Evolutionary conservation across 768 basidiomycete species (phyloP).

Genomic region (Russula vinacea): DNA sequence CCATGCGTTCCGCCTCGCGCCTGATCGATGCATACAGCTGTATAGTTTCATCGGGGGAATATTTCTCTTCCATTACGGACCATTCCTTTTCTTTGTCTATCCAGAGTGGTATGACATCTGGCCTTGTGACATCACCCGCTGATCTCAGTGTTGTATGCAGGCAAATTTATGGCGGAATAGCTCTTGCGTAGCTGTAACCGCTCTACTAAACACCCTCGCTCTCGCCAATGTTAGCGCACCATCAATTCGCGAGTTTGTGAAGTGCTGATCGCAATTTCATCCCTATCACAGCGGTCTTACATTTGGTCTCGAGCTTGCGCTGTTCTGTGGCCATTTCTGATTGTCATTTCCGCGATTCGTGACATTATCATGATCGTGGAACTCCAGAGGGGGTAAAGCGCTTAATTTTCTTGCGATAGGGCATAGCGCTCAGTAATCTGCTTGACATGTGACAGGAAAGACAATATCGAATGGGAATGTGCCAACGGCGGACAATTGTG

Average conservation of each 20-base stretch:
- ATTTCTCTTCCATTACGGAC: slow-evolving; percentile 57
- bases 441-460: slow-evolving; percentile 44
- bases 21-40: slow-evolving; percentile 39
- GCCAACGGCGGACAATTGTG: slow-evolving; percentile 65
- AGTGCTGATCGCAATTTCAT: slow-evolving; percentile 24
- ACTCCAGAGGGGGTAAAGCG: slow-evolving; percentile 62
- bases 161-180: slow-evolving; percentile 69
- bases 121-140: slow-evolving; percentile 8
- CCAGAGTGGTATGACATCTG: slow-evolving; percentile 55
- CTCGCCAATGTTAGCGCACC: slow-evolving; percentile 52
- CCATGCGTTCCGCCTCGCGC: slow-evolving; percentile 11
- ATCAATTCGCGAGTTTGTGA: slow-evolving; percentile 30
- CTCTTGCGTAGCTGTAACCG: slow-evolving; percentile 50
- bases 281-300: slow-evolving; percentile 55
- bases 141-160: slow-evolving; percentile 36
- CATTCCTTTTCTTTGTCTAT: slow-evolving; percentile 60
- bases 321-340: slow-evolving; percentile 69
- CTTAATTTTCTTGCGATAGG: slow-evolving; percentile 30
- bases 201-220: slow-evolving; percentile 54
- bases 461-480: slow-evolving; percentile 72
- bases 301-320: slow-evolving; percentile 61
- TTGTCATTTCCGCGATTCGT: slow-evolving; percentile 60
- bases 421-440: slow-evolving; percentile 9
- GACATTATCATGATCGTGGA: slow-evolving; percentile 72
- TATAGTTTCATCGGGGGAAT: slow-evolving; percentile 68